A percentile compares a stretch with the other conserved stretches of the same genome.
Conservation (phyloP, 495 filamentous ascomycete genomes). For the Evernia prunastri region DNA sequence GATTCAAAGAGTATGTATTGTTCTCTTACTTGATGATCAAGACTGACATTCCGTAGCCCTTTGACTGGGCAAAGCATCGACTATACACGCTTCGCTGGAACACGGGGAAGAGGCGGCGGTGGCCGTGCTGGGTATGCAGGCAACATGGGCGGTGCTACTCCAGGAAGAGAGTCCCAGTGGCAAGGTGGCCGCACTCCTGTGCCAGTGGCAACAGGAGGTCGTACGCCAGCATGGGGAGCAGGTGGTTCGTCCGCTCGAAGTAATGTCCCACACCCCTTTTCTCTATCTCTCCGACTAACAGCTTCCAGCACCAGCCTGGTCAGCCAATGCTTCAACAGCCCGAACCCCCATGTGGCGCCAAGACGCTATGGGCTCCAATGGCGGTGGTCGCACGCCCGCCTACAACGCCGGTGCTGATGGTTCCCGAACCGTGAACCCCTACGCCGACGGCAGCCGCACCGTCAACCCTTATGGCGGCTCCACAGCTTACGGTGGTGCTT, state of each 20-base stretch:
- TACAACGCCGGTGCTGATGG: constrained; percentile 51
- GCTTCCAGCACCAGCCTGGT: constrained; percentile 52
- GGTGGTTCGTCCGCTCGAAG: constrained; percentile 34
- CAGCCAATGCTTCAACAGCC: constrained; percentile 30
- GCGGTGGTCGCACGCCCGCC: constrained; percentile 61
- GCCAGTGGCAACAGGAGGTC: constrained; percentile 45
- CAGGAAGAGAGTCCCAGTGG: constrained; percentile 34
- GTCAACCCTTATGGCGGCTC: constrained; percentile 46
- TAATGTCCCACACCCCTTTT: constrained; percentile 36
- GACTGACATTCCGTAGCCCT: constrained; percentile 34
- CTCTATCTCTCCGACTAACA: not conserved
- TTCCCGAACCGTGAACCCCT: constrained; percentile 65
- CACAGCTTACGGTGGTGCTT: constrained; percentile 32
- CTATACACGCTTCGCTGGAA: constrained; percentile 54
- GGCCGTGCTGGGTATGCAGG: constrained; percentile 37
- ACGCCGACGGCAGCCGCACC: constrained; percentile 68
- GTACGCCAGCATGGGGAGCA: constrained; percentile 63
- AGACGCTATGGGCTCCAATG: constrained; percentile 26
- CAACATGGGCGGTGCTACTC: constrained; percentile 32
- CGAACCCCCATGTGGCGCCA: constrained; percentile 33
- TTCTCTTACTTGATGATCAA: not conserved
- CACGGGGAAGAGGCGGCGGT: constrained; percentile 48
- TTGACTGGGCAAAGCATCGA: constrained; percentile 69
- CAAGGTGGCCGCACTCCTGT: constrained; percentile 65
- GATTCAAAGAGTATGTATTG: constrained; percentile 66